phyloP scores from a whole-genome alignment of 1,284 basidiomycete genomes.

The Leccinum ponderosum region DNA sequence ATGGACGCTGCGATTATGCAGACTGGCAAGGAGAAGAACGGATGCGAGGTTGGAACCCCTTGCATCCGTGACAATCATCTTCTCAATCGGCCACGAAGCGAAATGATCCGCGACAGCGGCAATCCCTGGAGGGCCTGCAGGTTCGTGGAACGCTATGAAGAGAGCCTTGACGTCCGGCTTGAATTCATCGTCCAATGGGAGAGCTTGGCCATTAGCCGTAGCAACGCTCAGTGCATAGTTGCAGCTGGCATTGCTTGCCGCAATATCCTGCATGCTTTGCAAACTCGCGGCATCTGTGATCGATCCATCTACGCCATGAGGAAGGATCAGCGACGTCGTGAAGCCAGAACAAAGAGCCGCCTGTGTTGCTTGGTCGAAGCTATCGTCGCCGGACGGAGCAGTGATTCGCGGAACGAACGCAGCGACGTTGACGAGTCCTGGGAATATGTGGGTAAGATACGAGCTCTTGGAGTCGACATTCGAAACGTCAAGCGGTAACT shows the following conservation, averaged over 20 bases:
- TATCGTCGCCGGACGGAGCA: slow-evolving; percentile 54
- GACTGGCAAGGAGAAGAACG: slow-evolving; percentile 88
- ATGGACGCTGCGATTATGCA: slow-evolving; percentile 90
- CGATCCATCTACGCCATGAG: slow-evolving; percentile 60
- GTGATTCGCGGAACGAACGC: slow-evolving; percentile 84
- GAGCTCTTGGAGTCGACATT: slow-evolving; percentile 95
- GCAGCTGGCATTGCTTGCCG: slow-evolving; percentile 69
- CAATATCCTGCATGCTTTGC: slow-evolving; percentile 66
- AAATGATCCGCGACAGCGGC: slow-evolving; percentile 84
- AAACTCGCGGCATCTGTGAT: slow-evolving; percentile 74
- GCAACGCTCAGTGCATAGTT: slow-evolving; percentile 86
- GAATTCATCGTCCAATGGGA: slow-evolving; percentile 71
- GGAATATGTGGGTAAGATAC: slow-evolving; percentile 88
- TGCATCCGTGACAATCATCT: slow-evolving; percentile 93
- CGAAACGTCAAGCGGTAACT: slow-evolving; percentile 85
- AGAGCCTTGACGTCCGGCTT: slow-evolving; percentile 83
- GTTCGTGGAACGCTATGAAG: slow-evolving; percentile 79
- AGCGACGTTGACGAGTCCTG: slow-evolving; percentile 88
- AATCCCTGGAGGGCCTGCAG: slow-evolving; percentile 47
- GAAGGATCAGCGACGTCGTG: slow-evolving; percentile 79
- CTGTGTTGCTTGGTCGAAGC: slow-evolving; percentile 70
- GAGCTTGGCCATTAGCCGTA: slow-evolving; percentile 71
- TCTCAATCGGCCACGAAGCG: slow-evolving; percentile 88
- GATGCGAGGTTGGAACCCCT: slow-evolving; percentile 92
- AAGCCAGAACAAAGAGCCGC: slow-evolving; percentile 88